These are phyloP conservation scores for Oryza glumipatula DNA, from an alignment of 176 grass and related monocot genomes.

Conservation along the genomic window DNA sequence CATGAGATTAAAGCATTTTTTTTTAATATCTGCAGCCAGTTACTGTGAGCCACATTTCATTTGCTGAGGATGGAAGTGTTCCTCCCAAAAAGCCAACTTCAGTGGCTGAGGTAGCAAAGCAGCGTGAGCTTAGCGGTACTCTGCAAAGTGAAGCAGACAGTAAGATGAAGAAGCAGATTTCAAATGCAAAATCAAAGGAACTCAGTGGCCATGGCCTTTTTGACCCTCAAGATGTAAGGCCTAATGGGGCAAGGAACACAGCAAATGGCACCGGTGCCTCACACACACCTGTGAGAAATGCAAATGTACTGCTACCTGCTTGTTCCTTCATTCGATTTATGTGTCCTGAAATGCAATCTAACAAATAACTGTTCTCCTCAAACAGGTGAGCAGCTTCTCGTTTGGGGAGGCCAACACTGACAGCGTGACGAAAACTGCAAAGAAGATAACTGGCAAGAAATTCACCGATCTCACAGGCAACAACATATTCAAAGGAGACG, in stretches of 20 bases:
- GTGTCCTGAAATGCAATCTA: constrained; percentile 7
- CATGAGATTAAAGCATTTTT: constrained; percentile 4
- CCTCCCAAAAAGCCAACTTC: constrained; percentile 86
- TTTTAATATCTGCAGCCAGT: constrained; percentile 52
- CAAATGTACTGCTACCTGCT: constrained; percentile 33
- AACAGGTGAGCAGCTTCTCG: constrained; percentile 63
- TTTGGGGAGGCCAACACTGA: constrained; percentile 74
- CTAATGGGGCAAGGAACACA: constrained; percentile 43
- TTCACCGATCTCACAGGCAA: constrained; percentile 69
- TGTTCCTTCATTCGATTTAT: constrained; percentile 10
- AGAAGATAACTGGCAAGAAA: constrained; percentile 70
- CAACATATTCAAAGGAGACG: constrained; percentile 77
- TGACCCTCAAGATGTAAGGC: constrained; percentile 61
- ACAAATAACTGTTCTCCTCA: constrained; percentile 6
- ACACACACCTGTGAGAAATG: constrained; percentile 46
- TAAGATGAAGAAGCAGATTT: constrained; percentile 63
- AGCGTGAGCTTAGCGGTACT: constrained; percentile 82
- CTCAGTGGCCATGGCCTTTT: constrained; percentile 83
- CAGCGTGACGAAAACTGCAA: constrained; percentile 53
- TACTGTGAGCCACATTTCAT: constrained; percentile 86
- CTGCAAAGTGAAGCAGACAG: constrained; percentile 53
- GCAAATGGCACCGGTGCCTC: constrained; percentile 46
- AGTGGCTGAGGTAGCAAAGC: constrained; percentile 86
- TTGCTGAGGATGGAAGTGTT: constrained; percentile 67
- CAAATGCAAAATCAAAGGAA: constrained; percentile 89